Evolutionary conservation across 2,329 filamentous ascomycete species (phyloP).

Genomic region (Calonectria pteridis): DNA sequence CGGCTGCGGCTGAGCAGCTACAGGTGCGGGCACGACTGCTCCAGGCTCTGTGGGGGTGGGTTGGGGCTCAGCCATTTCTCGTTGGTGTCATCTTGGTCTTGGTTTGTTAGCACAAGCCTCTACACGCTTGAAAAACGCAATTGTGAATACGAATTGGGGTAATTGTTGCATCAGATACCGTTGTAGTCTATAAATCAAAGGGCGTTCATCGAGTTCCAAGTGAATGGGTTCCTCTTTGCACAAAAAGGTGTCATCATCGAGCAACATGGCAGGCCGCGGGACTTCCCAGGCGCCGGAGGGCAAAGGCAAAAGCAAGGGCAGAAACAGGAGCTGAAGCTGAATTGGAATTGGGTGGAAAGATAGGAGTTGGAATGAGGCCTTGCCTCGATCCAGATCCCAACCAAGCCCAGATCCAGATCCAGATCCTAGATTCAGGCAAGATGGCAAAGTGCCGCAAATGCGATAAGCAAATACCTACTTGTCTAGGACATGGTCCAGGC

Average conservation of each 20-base stretch:
- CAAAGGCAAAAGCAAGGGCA: neutral
- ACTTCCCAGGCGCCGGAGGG: neutral
- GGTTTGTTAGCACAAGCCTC: slow-evolving; percentile 31
- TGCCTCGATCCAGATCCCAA: neutral
- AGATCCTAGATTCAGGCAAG: neutral
- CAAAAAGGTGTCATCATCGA: slow-evolving; percentile 72
- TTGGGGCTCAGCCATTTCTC: slow-evolving; percentile 58
- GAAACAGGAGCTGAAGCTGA: neutral
- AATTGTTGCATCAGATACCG: slow-evolving; percentile 84
- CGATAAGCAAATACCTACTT: slow-evolving; percentile 41
- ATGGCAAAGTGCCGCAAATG: slow-evolving; percentile 2
- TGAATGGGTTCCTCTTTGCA: slow-evolving; percentile 71
- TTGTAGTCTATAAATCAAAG: slow-evolving; percentile 86
- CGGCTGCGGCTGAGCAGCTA: slow-evolving; percentile 44
- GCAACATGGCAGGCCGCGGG: slow-evolving; percentile 44
- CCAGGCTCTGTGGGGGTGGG: slow-evolving; percentile 38
- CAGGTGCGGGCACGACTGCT: slow-evolving; percentile 36
- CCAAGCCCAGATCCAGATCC: neutral
- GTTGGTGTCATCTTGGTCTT: slow-evolving; percentile 62
- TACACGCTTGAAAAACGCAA: neutral
- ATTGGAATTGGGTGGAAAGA: neutral
- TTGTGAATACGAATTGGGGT: neutral
- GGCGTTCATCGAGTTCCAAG: slow-evolving; percentile 72
- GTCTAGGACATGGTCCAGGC: slow-evolving; percentile 48
- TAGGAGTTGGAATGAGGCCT: slow-evolving; percentile 8